Conservation (phyloP, 2,329 filamentous ascomycete genomes). For the Trichoderma guizhouense region DNA sequence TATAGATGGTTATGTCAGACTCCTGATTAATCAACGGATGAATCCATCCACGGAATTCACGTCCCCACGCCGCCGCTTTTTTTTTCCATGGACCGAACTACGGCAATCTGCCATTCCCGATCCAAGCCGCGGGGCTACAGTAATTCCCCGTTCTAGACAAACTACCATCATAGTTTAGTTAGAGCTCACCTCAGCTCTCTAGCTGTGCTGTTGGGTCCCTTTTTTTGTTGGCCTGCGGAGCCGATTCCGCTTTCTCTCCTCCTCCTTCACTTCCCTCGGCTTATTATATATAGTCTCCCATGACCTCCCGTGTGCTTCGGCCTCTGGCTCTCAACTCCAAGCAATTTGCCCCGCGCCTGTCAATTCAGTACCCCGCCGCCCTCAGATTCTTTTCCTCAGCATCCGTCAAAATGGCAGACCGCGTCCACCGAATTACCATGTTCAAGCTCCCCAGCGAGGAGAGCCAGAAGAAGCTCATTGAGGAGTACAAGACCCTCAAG, state of each 20-base stretch:
- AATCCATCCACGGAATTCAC: neutral
- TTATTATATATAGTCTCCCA: neutral
- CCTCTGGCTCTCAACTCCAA: neutral
- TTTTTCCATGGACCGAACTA: neutral
- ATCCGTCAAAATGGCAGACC: slow-evolving; percentile 34
- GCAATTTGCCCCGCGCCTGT: neutral
- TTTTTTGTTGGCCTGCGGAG: neutral
- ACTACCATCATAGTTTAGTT: neutral
- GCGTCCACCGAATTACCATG: slow-evolving; percentile 49
- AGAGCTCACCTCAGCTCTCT: neutral
- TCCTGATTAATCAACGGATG: neutral
- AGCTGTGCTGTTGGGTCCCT: neutral
- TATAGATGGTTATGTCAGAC: neutral
- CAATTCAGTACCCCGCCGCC: neutral
- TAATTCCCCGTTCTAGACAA: neutral
- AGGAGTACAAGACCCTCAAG: slow-evolving; percentile 42
- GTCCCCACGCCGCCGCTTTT: neutral
- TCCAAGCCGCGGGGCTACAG: neutral
- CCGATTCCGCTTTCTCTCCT: neutral
- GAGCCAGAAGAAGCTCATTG: slow-evolving; percentile 43
- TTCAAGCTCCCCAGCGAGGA: slow-evolving; percentile 50
- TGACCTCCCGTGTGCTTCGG: neutral
- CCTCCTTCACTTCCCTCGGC: neutral
- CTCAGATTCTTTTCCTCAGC: neutral
- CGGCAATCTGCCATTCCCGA: neutral